Conservation (phyloP, 2,329 filamentous ascomycete species). For the Tolypocladium paradoxum region DNA sequence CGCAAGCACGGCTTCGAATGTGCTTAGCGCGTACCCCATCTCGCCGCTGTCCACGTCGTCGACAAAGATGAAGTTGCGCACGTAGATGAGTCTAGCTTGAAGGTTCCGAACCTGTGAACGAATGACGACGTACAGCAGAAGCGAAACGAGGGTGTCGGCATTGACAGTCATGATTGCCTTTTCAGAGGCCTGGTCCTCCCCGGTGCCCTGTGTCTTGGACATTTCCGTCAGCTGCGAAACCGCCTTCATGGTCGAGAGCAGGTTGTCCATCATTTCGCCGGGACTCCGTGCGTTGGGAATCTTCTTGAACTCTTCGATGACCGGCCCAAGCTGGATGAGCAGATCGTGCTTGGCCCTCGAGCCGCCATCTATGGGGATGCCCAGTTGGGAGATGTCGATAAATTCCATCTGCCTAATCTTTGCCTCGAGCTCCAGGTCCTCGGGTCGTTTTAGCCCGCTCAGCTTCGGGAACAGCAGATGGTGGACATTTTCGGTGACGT, state of each 20-base stretch:
- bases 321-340: constrained; percentile 62
- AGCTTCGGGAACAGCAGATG: constrained; percentile 78
- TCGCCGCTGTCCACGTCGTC: constrained; percentile 96
- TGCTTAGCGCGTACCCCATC: constrained; percentile 91
- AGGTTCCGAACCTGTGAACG: constrained; percentile 78
- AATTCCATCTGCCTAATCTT: constrained; percentile 89
- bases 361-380: constrained; percentile 74
- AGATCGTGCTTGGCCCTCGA: constrained; percentile 71
- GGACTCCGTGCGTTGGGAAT: constrained; percentile 68
- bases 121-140: constrained; percentile 87
- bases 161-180: constrained; percentile 54
- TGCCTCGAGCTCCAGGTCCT: constrained; percentile 79
- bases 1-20: constrained; percentile 84
- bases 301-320: constrained; percentile 81
- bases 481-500: constrained; percentile 88
- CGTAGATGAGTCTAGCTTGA: constrained; percentile 83
- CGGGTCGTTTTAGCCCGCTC: constrained; percentile 63
- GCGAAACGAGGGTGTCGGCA: constrained; percentile 84
- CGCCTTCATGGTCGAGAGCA: constrained; percentile 72
- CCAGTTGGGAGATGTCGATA: constrained; percentile 89
- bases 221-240: constrained; percentile 59
- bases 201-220: constrained; percentile 27
- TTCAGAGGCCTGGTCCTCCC: constrained; percentile 28
- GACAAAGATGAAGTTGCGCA: constrained; percentile 94
- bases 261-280: constrained; percentile 77